Base-by-base conservation (phyloP, 257 asterid genomes). In the Ilex aquifolium region DNA sequence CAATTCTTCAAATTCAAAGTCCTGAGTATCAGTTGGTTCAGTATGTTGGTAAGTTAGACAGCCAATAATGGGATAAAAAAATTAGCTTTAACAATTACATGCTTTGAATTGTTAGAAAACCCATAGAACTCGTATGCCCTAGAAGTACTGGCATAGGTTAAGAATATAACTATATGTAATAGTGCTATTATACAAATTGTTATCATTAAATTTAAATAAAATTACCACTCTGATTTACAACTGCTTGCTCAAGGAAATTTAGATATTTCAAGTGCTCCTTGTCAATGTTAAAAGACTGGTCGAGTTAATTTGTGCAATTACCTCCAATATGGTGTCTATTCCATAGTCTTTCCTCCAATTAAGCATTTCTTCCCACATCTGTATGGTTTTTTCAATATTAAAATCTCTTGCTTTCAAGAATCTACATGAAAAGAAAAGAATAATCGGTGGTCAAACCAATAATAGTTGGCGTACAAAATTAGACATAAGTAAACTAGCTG, bases 341-440 rank as follows among this genome's bases (percentile, higher is more conserved):
- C 97, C 95, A 69, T 55, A 87, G 74, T 80, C 95, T 74, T 64
- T 83, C 75, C 98, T 86, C 98, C 98, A 92, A 55, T 71, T 83
- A 69, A 92, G 95, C 97, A 89, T 86, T 68, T 88, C 97, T 75
- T 88, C 95, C 98, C 98, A 92, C 95, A 85, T 88, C 62, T 73
- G 86, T 60, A 85, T 74, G 69, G 97, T 86, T 68, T 76, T 81
- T 39, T 79, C 82, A 54, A 77, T 66, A 78, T 82, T 60, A 48
- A 91, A 85, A 64, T 88, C 95, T 74, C 93, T 85, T 32, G 97
- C 95, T 84, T 92, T 92, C 77, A 89, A 62, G 73, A 92, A 92
- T 70, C 98, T 92, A 76, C 32, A 56, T 59, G 77, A 62, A 56
- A 67, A 13, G 16, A 44, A 58, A 50, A 32, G 30, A 63, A 65